Base-by-base conservation (phyloP, 1,284 basidiomycete genomes). In the Ustilago hordei region DNA sequence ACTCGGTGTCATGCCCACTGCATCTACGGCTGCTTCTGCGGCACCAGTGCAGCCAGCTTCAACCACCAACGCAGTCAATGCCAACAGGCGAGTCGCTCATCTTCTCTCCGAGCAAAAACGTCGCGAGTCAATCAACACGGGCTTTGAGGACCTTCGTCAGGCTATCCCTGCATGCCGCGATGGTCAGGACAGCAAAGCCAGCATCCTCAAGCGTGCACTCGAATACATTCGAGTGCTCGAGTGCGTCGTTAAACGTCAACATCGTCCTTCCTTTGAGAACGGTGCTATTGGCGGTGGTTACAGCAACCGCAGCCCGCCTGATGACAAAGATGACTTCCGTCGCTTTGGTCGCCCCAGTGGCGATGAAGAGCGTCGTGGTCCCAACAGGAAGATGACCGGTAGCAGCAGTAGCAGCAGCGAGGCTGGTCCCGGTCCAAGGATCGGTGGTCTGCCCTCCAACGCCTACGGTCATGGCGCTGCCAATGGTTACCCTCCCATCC, bases 61-160 rank as follows among this genome's bases (percentile, higher is more conserved):
- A 8, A 11, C 64, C 3, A 39, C 75, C 57, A 69, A 48, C 50
- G 64, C 68, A 2, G 60, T 70, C 45, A 78, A 74, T 48, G 67
- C 75, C 28, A 78, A 78, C 50, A 45, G 75, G 15, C 50, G 75
- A 15, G 75, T 78, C 2, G 75, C 75, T 19, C 75, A 78, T 41
- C 65, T 78, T 1, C 64, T 78, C 2, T 78, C 75, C 15, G 75
- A 78, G 41, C 75, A 78, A 28, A 74, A 74, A 41, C 72, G 77
- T 32, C 77, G 77, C 50, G 77, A 79, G 66, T 69, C 66, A 55
- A 79, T 79, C 77, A 79, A 79, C 64, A 67, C 73, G 5, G 77
- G 77, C 2, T 79, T 79, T n/a, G 77, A 79, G 31, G 77, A 79
- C 19, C 64, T 79, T 19, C 72, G 77, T 6, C 72, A 75, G 50